Conservation (phyloP, 805 yeast genomes). For the Saccharomyces paradoxus region DNA sequence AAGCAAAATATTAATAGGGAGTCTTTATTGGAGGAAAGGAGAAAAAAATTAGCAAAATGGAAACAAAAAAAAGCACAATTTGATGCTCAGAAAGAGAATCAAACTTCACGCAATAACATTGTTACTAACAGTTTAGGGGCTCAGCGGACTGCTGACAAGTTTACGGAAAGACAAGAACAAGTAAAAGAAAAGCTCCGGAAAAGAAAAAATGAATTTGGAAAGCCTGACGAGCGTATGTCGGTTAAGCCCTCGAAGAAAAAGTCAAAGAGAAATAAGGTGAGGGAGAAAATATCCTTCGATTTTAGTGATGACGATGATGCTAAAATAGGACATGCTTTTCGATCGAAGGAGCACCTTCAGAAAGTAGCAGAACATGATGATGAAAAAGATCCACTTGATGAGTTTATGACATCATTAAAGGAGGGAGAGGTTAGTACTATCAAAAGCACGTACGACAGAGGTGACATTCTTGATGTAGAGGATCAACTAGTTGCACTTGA, state of each 20-base stretch:
- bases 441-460: conserved; percentile 1
- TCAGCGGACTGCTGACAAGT: not conserved
- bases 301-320: conserved; percentile 17
- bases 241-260: not conserved
- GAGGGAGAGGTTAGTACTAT: not conserved
- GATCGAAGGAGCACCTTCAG: not conserved
- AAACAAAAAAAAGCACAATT: conserved; percentile 43
- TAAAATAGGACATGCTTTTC: not conserved
- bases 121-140: conserved; percentile 1
- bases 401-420: conserved; percentile 32
- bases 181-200: conserved; percentile 12
- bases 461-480: conserved; percentile 6
- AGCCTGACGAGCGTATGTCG: not conserved
- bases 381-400: conserved; percentile 41
- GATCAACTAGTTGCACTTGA: conserved; percentile 17
- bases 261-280: conserved; percentile 1
- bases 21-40: conserved; percentile 34
- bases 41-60: conserved; percentile 53
- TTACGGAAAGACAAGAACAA: not conserved
- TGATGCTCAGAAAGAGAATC: conserved; percentile 17
- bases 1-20: conserved; percentile 25
- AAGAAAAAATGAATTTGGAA: conserved; percentile 34
- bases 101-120: conserved; percentile 3
- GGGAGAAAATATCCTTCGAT: conserved; percentile 8
- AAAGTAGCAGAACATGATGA: conserved; percentile 4